phyloP scores from a whole-genome alignment of 371 early-diverging fungal species.

The Smittium culicis region DNA sequence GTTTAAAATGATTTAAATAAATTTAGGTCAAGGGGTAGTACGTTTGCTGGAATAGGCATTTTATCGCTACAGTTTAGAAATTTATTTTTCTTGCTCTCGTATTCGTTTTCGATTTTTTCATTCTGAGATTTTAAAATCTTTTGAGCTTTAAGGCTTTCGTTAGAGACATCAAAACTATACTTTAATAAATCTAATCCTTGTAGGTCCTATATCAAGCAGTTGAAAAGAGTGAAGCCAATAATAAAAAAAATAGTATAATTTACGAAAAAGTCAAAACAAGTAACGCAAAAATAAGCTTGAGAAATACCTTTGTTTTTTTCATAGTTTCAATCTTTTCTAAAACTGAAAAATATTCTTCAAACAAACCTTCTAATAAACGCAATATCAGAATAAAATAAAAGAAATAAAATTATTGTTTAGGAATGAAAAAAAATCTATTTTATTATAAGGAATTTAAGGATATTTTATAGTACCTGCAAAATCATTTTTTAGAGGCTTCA shows the following conservation, averaged over 20 bases:
- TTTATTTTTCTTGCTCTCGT: not conserved
- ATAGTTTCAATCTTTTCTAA: not conserved
- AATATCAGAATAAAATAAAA: not conserved
- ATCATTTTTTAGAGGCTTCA: conserved; percentile 3
- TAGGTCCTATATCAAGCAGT: not conserved
- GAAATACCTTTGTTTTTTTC: not conserved
- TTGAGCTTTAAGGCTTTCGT: not conserved
- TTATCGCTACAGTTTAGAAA: not conserved
- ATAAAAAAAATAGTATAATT: not conserved
- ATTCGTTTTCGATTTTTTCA: not conserved
- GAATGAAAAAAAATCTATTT: not conserved
- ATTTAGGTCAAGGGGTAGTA: not conserved
- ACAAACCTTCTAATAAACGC: not conserved
- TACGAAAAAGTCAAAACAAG: not conserved
- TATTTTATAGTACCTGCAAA: too few relatives aligned
- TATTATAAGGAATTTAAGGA: too few relatives aligned
- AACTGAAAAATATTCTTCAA: not conserved
- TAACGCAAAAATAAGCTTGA: not conserved
- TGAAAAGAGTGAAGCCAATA: not conserved
- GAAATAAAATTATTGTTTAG: not conserved
- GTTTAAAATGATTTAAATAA: not conserved
- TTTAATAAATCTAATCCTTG: not conserved
- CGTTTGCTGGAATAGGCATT: not conserved
- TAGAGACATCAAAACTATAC: not conserved
- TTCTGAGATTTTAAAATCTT: not conserved